A percentile compares a stretch with the other conserved stretches of the same genome.
These are phyloP conservation scores for Sporodiniella umbellata DNA, from an alignment of 371 early-diverging fungal genomes.

Conservation along the genomic window DNA sequence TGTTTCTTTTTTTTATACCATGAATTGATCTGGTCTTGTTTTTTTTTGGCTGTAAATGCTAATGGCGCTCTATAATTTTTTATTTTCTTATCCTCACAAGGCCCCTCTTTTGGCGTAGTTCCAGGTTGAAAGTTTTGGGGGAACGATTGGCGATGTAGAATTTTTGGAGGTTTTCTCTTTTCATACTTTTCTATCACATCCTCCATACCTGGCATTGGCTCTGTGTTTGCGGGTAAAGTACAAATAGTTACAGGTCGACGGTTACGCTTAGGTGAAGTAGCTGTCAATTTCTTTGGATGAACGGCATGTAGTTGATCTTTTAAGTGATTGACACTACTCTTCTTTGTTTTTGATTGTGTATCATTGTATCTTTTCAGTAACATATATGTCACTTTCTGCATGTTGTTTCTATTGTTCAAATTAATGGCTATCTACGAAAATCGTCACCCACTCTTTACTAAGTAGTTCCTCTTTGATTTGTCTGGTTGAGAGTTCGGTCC, in stretches of 20 bases:
- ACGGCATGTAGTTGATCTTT: too few relatives aligned
- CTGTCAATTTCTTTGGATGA: neutral
- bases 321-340: slow-evolving; percentile 31
- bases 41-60: too few relatives aligned
- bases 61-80: too few relatives aligned
- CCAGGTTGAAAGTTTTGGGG: neutral
- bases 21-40: too few relatives aligned
- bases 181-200: slow-evolving; percentile 34
- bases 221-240: slow-evolving; percentile 28
- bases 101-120: too few relatives aligned
- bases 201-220: slow-evolving; percentile 31
- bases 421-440: neutral
- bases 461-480: slow-evolving; percentile 34
- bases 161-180: slow-evolving; percentile 24
- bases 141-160: neutral
- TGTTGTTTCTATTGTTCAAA: slow-evolving; percentile 27
- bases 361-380: slow-evolving; percentile 40
- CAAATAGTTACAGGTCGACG: slow-evolving; percentile 46
- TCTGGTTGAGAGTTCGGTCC: slow-evolving; percentile 39
- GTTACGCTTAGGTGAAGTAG: slow-evolving; percentile 24
- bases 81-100: too few relatives aligned
- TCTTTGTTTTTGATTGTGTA: slow-evolving; percentile 38
- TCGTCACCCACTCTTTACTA: slow-evolving; percentile 37
- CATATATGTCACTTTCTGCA: slow-evolving; percentile 51
- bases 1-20: too few relatives aligned